Evolutionary conservation across 257 asterid species (phyloP).

Genomic region (Solanum bukasovii): DNA sequence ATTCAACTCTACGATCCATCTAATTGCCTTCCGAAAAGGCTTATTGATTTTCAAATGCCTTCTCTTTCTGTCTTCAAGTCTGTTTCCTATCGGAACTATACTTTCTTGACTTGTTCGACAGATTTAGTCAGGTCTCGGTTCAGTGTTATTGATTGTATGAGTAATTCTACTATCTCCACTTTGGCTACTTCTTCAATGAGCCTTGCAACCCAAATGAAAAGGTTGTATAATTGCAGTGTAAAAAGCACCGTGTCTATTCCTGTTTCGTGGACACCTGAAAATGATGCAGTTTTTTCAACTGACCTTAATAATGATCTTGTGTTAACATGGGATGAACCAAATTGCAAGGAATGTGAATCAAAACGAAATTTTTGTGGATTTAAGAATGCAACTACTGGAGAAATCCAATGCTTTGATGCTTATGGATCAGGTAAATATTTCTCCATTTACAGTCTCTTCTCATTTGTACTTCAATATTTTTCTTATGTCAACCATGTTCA

Average conservation of each 20-base stretch:
- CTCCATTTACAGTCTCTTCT: background rate
- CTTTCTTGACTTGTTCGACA: slow-evolving; percentile 52
- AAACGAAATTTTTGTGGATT: slow-evolving; percentile 17
- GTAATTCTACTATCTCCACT: slow-evolving; percentile 12
- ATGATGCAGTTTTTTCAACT: slow-evolving; percentile 7
- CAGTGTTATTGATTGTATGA: slow-evolving; percentile 19
- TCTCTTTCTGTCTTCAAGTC: slow-evolving; percentile 30
- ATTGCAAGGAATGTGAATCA: slow-evolving; percentile 26
- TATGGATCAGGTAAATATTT: slow-evolving; percentile 15
- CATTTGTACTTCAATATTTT: background rate
- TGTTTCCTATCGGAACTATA: slow-evolving; percentile 19
- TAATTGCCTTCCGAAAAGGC: slow-evolving; percentile 44
- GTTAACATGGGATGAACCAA: slow-evolving; percentile 30
- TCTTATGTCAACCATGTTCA: background rate
- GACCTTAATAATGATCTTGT: slow-evolving; percentile 17
- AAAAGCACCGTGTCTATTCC: slow-evolving; percentile 27
- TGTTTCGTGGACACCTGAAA: slow-evolving; percentile 18
- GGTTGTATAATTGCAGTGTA: slow-evolving; percentile 16
- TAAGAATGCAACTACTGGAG: background rate
- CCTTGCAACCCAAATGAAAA: slow-evolving; percentile 23
- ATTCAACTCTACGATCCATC: slow-evolving; percentile 43
- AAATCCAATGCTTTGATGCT: slow-evolving; percentile 7
- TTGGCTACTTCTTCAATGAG: slow-evolving; percentile 34
- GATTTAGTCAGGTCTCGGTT: slow-evolving; percentile 2
- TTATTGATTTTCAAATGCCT: slow-evolving; percentile 33